Evolutionary conservation across 2,329 filamentous ascomycete species (phyloP).

Genomic region (Sclerotinia subarctica): DNA sequence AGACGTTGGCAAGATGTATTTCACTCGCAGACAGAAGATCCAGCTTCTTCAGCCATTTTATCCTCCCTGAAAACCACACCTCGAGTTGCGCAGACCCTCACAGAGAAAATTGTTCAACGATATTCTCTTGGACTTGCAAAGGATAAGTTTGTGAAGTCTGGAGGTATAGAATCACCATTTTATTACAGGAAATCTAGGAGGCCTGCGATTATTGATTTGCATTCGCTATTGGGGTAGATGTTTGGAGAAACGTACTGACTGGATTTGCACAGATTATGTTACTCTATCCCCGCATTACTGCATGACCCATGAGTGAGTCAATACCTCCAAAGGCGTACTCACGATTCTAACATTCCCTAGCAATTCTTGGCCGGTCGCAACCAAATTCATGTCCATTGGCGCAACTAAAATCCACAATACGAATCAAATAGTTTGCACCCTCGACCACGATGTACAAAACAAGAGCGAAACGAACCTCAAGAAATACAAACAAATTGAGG

Average conservation of each 20-base stretch:
- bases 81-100: conserved; percentile 66
- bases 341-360: conserved; percentile 53
- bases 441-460: conserved; percentile 90
- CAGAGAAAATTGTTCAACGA: conserved; percentile 87
- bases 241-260: background rate
- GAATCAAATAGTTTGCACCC: conserved; percentile 73
- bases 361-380: conserved; percentile 71
- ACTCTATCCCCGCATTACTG: conserved; percentile 67
- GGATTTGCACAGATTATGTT: conserved; percentile 63
- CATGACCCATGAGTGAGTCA: conserved; percentile 56
- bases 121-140: conserved; percentile 72
- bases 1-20: conserved; percentile 53
- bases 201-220: no score
- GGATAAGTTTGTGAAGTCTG: conserved; percentile 71
- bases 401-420: conserved; percentile 69
- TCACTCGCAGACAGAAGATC: conserved; percentile 59
- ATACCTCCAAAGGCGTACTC: background rate
- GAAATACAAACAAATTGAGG: conserved; percentile 79
- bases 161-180: conserved; percentile 39
- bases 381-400: conserved; percentile 80
- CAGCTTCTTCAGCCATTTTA: conserved; percentile 50
- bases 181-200: background rate
- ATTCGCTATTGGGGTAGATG: background rate
- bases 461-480: conserved; percentile 72
- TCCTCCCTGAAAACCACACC: conserved; percentile 46